phyloP scores from a whole-genome alignment of 306 rosid species.

The Trifolium subterraneum region DNA sequence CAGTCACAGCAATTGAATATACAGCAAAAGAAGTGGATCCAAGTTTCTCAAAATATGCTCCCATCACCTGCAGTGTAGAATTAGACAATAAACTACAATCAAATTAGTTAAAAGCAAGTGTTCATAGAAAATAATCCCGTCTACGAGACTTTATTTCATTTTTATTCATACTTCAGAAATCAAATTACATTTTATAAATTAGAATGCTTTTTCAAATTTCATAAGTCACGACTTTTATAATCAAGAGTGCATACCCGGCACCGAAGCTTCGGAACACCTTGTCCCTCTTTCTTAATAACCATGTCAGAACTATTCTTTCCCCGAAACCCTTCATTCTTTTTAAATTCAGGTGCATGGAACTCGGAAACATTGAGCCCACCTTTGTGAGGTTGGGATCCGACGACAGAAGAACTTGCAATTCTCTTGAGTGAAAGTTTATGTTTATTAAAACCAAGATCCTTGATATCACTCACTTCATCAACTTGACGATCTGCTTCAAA shows the following conservation, averaged over 20 bases:
- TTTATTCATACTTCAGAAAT: constrained; percentile 2
- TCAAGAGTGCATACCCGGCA: constrained; percentile 73
- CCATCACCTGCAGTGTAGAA: constrained; percentile 73
- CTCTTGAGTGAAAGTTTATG: constrained; percentile 58
- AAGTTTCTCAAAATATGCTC: constrained; percentile 94
- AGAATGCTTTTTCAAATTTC: not conserved
- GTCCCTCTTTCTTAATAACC: constrained; percentile 59
- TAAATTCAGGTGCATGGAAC: constrained; percentile 53
- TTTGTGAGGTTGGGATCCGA: constrained; percentile 56
- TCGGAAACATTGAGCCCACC: constrained; percentile 67
- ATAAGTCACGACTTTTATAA: constrained; percentile 25
- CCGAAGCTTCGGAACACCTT: constrained; percentile 72
- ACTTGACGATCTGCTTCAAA: constrained; percentile 43
- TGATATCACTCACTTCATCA: constrained; percentile 53
- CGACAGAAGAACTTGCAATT: constrained; percentile 73
- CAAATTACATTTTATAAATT: too few relatives aligned
- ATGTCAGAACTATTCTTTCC: constrained; percentile 62
- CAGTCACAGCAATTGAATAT: constrained; percentile 92
- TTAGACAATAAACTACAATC: constrained; percentile 31
- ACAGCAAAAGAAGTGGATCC: constrained; percentile 98
- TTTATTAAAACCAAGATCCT: constrained; percentile 37
- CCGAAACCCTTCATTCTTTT: constrained; percentile 52
- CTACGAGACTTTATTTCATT: constrained; percentile 13
- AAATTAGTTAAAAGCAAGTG: constrained; percentile 32
- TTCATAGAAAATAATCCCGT: not conserved